Conservation (phyloP, 352 stramenopile species). For the Pythium pectinolyticum region DNA sequence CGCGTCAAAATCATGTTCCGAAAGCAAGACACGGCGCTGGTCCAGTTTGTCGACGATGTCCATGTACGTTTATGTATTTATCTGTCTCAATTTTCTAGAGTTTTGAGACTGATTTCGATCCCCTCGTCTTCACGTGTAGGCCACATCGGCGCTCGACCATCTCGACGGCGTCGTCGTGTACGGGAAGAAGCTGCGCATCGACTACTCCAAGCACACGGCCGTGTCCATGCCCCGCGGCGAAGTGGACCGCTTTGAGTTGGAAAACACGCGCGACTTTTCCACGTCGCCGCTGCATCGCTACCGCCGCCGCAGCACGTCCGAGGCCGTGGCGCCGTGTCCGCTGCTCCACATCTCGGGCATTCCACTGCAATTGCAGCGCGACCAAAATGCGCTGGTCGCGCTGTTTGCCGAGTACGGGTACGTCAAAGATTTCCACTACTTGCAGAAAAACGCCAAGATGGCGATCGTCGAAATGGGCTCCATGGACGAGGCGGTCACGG, state of each 20-base stretch:
- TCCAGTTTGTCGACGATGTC: conserved; percentile 75
- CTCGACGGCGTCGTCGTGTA: conserved; percentile 75
- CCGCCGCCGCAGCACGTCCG: conserved; percentile 56
- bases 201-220: conserved; percentile 80
- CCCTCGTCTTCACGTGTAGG: conserved; percentile 29
- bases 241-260: conserved; percentile 79
- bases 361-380: conserved; percentile 61
- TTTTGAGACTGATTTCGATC: no score
- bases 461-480: conserved; percentile 74
- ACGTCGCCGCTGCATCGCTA: conserved; percentile 76
- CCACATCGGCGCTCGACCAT: conserved; percentile 74
- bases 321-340: conserved; percentile 62
- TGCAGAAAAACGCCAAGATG: conserved; percentile 80
- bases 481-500: conserved; percentile 75
- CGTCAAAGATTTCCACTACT: conserved; percentile 72
- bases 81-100: neutral
- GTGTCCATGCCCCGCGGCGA: conserved; percentile 81
- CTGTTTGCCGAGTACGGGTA: conserved; percentile 73
- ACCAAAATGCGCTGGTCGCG: conserved; percentile 55
- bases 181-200: conserved; percentile 76
- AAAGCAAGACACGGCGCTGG: conserved; percentile 78
- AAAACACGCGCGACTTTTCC: conserved; percentile 83
- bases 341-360: conserved; percentile 79
- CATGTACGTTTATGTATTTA: conserved; percentile 45
- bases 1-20: conserved; percentile 88